Conservation (phyloP, 2,329 filamentous ascomycete species). For the Fusarium citri region DNA sequence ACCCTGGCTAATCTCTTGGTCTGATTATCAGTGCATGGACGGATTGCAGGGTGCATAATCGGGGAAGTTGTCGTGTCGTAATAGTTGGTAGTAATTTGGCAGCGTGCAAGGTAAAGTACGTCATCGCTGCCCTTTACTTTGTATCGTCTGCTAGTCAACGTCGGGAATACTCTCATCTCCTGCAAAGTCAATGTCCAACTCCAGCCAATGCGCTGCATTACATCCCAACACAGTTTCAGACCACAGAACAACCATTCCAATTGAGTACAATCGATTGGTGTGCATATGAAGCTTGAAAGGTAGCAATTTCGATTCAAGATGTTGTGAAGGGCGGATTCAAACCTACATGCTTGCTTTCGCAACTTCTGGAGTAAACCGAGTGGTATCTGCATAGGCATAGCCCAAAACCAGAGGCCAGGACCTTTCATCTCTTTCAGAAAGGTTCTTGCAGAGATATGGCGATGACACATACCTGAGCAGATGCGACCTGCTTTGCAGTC, state of each 20-base stretch:
- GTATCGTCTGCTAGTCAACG: neutral
- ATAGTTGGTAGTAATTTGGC: neutral
- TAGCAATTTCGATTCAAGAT: too few species aligned
- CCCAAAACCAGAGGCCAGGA: too few species aligned
- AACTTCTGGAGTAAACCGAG: too few species aligned
- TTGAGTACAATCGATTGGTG: too few species aligned
- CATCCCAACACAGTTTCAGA: rapidly evolving
- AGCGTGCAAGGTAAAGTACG: neutral
- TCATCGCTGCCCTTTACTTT: neutral
- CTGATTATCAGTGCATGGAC: neutral
- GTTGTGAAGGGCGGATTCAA: rapidly evolving
- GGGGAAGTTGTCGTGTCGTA: neutral
- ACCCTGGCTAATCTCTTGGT: neutral
- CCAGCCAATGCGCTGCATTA: neutral
- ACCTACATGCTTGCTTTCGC: too few species aligned
- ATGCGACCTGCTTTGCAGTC: too few species aligned
- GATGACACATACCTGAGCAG: too few species aligned
- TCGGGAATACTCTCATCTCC: neutral
- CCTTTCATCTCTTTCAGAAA: too few species aligned
- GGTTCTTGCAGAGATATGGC: rapidly evolving
- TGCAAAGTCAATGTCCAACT: neutral
- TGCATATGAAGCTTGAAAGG: neutral
- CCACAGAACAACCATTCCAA: neutral
- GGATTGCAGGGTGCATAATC: neutral
- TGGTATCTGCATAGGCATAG: too few species aligned